Evolutionary conservation across 192 early-diverging fungal species (phyloP), one percentile per base, ranked within the genome.

Genomic region (Pilobolus umbonatus): DNA sequence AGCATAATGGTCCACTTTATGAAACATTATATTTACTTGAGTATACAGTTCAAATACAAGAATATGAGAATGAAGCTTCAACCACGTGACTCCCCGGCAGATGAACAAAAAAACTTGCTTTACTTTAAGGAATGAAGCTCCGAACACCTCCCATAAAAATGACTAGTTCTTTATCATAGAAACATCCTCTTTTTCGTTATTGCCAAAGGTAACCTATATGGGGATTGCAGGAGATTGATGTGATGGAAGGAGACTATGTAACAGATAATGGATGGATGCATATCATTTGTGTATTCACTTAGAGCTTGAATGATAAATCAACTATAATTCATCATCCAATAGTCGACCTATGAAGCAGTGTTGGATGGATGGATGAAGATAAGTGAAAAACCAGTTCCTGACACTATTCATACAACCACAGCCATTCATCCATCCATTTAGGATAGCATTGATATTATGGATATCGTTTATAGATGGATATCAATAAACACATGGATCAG

Each of bases 181-280:
- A n/a, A n/a, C 31, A 31, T 57, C 55, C 55, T 42, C 39, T 45
- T 47, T 59, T 59, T 21, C 30, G 43, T 22, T 14, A 46, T 48
- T 35, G 43, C 45, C 57, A 59, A 56, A 43, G 55, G 36, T 45
- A 35, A 30, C 43, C 28, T 59, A 46, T 59, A 42, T 42, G 19
- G 19, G 39, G 39, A 42, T 17, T 12, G 19, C 19, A 42, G 14
- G 5, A 17, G 39, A 42, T 17, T 17, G 19, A 42, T n/a, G 39
- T 17, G 39, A 42, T 12, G 19, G 14, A 17, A 17, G 39, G 19
- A 21, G 30, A 19, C 14, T 53, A 53, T 53, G 29, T 15, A 9
- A n/a, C n/a, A 47, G 45, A 28, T 26, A 10, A 47, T 24, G 26
- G 22, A 28, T 14, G 12, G 45, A 47, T 26, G 26, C 26, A 47